Evolutionary conservation across 768 basidiomycete species (phyloP).

Genomic region (Neoboletus brunneissimus): DNA sequence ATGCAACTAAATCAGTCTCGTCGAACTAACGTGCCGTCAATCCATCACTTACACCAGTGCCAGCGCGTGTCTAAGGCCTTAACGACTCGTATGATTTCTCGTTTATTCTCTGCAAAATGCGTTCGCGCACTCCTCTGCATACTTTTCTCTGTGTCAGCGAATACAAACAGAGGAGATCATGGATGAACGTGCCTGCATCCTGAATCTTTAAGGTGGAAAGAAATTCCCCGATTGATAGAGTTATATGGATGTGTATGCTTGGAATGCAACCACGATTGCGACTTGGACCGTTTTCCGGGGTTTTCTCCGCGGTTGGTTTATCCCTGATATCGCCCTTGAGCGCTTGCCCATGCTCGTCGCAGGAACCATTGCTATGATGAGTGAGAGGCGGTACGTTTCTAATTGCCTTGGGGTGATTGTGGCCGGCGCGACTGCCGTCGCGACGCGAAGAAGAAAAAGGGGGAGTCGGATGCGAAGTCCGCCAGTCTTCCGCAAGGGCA

Average conservation of each 20-base stretch:
- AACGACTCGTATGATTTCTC: background rate
- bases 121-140: background rate
- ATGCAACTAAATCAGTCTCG: background rate
- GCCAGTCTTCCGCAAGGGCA: background rate
- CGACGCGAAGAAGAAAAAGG: too few species aligned
- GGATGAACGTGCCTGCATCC: background rate
- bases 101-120: background rate
- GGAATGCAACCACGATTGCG: too few species aligned
- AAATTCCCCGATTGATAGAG: background rate
- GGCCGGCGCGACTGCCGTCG: background rate
- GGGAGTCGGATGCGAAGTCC: background rate
- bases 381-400: background rate
- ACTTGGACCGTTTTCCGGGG: background rate
- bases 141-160: background rate
- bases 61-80: background rate
- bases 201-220: background rate
- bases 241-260: too few species aligned
- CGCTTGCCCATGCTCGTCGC: background rate
- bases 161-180: background rate
- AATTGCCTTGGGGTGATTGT: background rate
- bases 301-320: background rate
- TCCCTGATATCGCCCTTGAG: background rate
- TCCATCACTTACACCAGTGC: background rate
- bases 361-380: too few species aligned
- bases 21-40: background rate